Conservation (phyloP, 441 rosid species). For the Breynia disticha region DNA sequence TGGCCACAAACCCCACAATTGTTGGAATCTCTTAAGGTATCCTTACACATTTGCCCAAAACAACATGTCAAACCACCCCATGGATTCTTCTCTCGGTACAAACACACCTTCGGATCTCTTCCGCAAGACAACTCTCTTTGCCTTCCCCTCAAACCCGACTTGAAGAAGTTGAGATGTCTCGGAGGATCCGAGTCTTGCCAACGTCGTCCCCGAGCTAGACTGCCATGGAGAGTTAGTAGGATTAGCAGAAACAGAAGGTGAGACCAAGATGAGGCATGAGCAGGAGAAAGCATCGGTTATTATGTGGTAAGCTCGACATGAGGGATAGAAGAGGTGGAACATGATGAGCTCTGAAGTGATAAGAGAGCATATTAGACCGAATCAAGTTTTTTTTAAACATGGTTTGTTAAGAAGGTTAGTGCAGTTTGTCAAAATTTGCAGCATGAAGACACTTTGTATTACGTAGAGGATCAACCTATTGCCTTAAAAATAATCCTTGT, state of each 20-base stretch:
- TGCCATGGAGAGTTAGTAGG: background rate
- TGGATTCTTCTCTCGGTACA: constrained; percentile 23
- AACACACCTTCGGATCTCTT: constrained; percentile 18
- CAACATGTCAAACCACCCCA: constrained; percentile 33
- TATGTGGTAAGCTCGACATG: too few relatives aligned
- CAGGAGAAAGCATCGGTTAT: background rate
- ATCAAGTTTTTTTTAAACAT: background rate
- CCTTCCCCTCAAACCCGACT: constrained; percentile 15
- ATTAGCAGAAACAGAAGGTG: background rate
- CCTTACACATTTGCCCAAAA: constrained; percentile 20
- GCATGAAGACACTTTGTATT: background rate
- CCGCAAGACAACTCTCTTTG: constrained; percentile 21
- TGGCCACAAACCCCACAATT: constrained; percentile 28
- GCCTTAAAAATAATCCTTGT: background rate
- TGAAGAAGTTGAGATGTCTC: constrained; percentile 19
- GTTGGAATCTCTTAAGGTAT: constrained; percentile 22
- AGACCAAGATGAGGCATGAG: background rate
- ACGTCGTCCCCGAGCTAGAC: background rate
- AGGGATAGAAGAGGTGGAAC: too few relatives aligned
- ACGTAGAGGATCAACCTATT: background rate
- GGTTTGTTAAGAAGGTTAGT: background rate
- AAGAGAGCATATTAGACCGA: too few relatives aligned
- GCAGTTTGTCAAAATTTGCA: background rate
- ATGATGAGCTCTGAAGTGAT: too few relatives aligned
- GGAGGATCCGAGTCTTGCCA: constrained; percentile 11